Evolutionary conservation across 192 early-diverging fungal genomes (phyloP).

Genomic region (Coemansia sp.): DNA sequence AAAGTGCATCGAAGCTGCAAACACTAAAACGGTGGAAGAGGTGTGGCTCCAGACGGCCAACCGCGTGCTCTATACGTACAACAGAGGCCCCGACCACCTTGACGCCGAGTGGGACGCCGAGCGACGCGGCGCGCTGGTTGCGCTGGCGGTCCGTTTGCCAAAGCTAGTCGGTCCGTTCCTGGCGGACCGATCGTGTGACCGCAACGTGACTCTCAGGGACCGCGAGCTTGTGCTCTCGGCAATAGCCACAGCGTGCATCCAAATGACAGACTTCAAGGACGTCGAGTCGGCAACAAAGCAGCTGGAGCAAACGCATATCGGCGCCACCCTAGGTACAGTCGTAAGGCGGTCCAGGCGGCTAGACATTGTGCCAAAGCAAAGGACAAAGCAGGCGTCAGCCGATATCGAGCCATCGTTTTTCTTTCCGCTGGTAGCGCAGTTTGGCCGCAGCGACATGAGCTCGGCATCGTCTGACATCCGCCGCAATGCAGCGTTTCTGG

Average conservation of each 20-base stretch:
- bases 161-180: constrained; percentile 35
- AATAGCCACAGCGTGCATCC: constrained; percentile 44
- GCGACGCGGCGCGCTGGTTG: constrained; percentile 28
- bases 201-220: constrained; percentile 41
- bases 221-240: constrained; percentile 47
- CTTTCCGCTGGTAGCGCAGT: constrained; percentile 52
- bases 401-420: constrained; percentile 43
- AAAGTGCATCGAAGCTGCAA: constrained; percentile 28
- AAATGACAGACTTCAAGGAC: constrained; percentile 18
- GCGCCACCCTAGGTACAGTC: constrained; percentile 17
- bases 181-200: constrained; percentile 44
- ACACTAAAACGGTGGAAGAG: constrained; percentile 33
- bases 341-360: constrained; percentile 42
- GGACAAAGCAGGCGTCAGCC: constrained; percentile 12
- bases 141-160: constrained; percentile 30
- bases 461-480: constrained; percentile 29
- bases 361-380: constrained; percentile 18
- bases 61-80: constrained; percentile 34
- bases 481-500: constrained; percentile 26
- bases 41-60: constrained; percentile 40
- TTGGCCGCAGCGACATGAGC: constrained; percentile 39
- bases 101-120: constrained; percentile 37
- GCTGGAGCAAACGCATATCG: neutral
- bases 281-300: neutral
- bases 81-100: constrained; percentile 41